Evolutionary conservation across 1,139 yeast genomes (phyloP).

Genomic region (Tardiomyces depauwii): DNA sequence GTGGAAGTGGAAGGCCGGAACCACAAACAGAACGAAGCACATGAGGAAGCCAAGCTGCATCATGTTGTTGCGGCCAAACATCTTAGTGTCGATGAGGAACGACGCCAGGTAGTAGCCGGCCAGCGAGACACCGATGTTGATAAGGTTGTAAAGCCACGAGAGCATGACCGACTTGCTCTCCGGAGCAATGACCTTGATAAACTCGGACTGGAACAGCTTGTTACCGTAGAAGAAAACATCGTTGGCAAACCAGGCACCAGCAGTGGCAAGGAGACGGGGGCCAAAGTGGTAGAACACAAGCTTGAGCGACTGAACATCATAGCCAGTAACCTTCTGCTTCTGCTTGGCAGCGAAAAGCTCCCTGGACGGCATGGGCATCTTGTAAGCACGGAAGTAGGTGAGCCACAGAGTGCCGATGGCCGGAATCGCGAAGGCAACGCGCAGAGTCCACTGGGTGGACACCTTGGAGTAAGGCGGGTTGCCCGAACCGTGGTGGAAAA

Average conservation of each 20-base stretch:
- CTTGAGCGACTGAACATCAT: constrained; percentile 22
- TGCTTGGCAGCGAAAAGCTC: constrained; percentile 19
- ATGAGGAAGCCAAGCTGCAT: constrained; percentile 50
- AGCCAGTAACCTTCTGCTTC: constrained; percentile 26
- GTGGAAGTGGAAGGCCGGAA: constrained; percentile 53
- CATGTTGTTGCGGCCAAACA: constrained; percentile 47
- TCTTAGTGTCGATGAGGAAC: constrained; percentile 43
- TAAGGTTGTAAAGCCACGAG: constrained; percentile 56
- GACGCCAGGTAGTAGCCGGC: constrained; percentile 58
- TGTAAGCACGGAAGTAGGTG: constrained; percentile 27
- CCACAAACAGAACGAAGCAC: constrained; percentile 46
- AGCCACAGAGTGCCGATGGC: constrained; percentile 30
- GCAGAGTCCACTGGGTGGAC: constrained; percentile 29
- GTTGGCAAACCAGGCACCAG: constrained; percentile 92
- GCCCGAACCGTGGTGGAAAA: constrained; percentile 41
- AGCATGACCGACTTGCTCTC: constrained; percentile 70
- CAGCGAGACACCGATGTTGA: constrained; percentile 56
- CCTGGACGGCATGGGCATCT: constrained; percentile 27
- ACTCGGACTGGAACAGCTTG: constrained; percentile 69
- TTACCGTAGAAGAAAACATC: constrained; percentile 93
- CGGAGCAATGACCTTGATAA: constrained; percentile 44
- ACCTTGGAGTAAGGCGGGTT: constrained; percentile 35
- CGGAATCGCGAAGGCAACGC: constrained; percentile 28
- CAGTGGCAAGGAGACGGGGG: constrained; percentile 86
- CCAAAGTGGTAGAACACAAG: constrained; percentile 48